These are phyloP conservation scores for Podaxis sp. DNA, from an alignment of 768 basidiomycete genomes.

Conservation along the genomic window DNA sequence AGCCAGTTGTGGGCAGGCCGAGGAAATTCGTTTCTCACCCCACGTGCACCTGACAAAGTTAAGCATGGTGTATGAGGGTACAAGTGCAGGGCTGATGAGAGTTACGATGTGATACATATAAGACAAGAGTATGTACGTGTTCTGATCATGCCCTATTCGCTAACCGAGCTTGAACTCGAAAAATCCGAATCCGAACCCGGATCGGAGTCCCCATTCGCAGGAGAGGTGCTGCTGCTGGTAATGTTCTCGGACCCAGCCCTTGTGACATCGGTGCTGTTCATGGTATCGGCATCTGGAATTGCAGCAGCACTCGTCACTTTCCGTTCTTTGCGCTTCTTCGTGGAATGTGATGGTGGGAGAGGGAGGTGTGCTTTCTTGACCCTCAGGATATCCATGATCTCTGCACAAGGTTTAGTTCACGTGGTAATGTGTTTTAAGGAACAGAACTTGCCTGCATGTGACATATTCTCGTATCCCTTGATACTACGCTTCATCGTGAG, in stretches of 20 bases:
- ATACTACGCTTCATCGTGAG: slow-evolving; percentile 72
- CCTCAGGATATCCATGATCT: slow-evolving; percentile 78
- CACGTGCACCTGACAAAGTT: neutral
- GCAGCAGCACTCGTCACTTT: slow-evolving; percentile 50
- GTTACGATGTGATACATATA: neutral
- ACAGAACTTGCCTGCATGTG: slow-evolving; percentile 55
- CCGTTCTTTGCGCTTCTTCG: slow-evolving; percentile 37
- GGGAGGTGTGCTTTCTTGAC: slow-evolving; percentile 67
- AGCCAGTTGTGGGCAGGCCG: neutral
- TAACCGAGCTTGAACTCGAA: neutral
- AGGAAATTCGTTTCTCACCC: neutral
- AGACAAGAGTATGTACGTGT: neutral
- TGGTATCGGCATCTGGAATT: slow-evolving; percentile 36
- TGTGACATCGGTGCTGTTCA: slow-evolving; percentile 10
- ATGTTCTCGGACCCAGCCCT: slow-evolving; percentile 11
- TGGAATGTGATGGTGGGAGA: slow-evolving; percentile 16
- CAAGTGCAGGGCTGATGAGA: neutral
- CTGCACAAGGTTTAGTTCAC: slow-evolving; percentile 29
- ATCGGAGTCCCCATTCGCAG: slow-evolving; percentile 5
- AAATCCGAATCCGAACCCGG: neutral
- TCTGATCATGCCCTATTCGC: neutral
- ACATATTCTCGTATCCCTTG: slow-evolving; percentile 77
- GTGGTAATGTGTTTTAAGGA: neutral
- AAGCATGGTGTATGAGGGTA: neutral
- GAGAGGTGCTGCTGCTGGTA: slow-evolving; percentile 12